Evolutionary conservation across 306 rosid genomes (phyloP).

Genomic region (Cyamopsis tetragonoloba): DNA sequence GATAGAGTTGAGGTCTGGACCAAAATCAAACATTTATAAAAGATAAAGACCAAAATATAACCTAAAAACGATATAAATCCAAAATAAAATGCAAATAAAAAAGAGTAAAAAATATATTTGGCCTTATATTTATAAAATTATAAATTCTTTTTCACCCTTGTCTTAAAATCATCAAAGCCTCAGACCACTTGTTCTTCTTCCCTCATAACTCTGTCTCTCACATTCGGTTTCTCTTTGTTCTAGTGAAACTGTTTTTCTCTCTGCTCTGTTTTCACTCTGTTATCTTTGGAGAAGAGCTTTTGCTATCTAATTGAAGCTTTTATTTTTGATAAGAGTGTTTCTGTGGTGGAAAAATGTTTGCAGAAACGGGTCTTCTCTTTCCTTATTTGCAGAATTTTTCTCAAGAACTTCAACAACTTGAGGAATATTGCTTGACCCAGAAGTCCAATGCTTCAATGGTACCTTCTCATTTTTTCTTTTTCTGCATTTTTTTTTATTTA

Average conservation of each 20-base stretch:
- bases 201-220: neutral
- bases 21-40: no score
- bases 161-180: conserved; percentile 29
- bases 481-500: neutral
- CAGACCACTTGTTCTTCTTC: neutral
- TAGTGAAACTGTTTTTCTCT: neutral
- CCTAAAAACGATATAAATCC: no score
- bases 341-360: conserved; percentile 59
- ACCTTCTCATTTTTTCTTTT: conserved; percentile 6
- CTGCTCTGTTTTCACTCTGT: conserved; percentile 6
- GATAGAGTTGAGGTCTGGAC: no score
- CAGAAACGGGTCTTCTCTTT: conserved; percentile 65
- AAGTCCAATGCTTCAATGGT: conserved; percentile 71
- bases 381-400: conserved; percentile 67
- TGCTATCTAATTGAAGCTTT: conserved; percentile 20
- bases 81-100: no score
- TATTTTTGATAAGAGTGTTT: neutral
- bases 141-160: conserved; percentile 39
- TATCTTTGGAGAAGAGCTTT: neutral
- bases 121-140: no score
- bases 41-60: no score
- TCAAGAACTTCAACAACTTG: conserved; percentile 71
- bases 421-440: conserved; percentile 65
- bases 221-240: conserved; percentile 28
- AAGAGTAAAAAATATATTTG: no score